Percentiles rank a stretch among this genome's conserved stretches.
Conservation (phyloP, 1,284 basidiomycete genomes). For the Ganoderma meredithae region DNA sequence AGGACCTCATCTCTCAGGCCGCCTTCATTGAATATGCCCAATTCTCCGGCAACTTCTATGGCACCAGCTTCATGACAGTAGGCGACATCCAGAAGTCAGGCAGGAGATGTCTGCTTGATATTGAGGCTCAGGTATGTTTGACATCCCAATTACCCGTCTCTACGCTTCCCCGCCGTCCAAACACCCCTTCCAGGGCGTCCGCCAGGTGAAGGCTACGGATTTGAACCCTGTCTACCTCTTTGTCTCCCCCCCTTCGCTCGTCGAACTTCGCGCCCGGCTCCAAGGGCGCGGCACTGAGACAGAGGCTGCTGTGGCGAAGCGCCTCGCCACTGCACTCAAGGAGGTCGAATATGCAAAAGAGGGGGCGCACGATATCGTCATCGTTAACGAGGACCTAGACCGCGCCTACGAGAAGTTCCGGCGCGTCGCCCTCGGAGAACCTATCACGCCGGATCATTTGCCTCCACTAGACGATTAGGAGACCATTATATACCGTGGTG, state of each 20-base stretch:
- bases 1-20: slow-evolving; percentile 62
- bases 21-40: slow-evolving; percentile 83
- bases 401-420: slow-evolving; percentile 80
- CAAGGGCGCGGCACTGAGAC: slow-evolving; percentile 88
- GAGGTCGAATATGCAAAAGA: slow-evolving; percentile 90
- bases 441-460: slow-evolving; percentile 58
- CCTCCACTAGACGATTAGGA: slow-evolving; percentile 64
- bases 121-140: slow-evolving; percentile 89
- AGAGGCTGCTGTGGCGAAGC: slow-evolving; percentile 74
- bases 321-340: slow-evolving; percentile 81
- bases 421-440: slow-evolving; percentile 74
- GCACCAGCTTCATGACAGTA: slow-evolving; percentile 83
- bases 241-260: slow-evolving; percentile 87
- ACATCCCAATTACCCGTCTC: slow-evolving; percentile 9
- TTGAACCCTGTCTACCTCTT: slow-evolving; percentile 93
- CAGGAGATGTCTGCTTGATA: slow-evolving; percentile 91
- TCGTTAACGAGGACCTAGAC: slow-evolving; percentile 94
- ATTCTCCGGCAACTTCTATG: slow-evolving; percentile 95
- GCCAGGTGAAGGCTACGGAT: slow-evolving; percentile 75
- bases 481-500: slow-evolving; percentile 8
- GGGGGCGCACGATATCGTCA: slow-evolving; percentile 82
- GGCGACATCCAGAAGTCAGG: slow-evolving; percentile 65
- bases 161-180: slow-evolving; percentile 29
- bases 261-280: slow-evolving; percentile 73
- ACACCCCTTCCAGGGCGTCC: slow-evolving; percentile 74